Conservation (phyloP, 2,329 filamentous ascomycete genomes). For the Stachybotrys echinatus region DNA sequence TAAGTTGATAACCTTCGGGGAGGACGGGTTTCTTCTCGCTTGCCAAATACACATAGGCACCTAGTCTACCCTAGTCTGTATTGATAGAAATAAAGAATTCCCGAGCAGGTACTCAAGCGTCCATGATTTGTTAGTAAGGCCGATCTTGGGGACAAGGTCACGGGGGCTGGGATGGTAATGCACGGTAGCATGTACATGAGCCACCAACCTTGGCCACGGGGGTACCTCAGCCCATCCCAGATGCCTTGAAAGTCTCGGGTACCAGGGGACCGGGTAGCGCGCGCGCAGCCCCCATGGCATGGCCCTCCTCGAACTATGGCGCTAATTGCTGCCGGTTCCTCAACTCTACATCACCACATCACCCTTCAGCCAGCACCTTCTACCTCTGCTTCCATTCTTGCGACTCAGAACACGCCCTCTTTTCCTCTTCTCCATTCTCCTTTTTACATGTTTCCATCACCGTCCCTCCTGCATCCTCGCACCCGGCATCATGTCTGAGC, state of each 20-base stretch:
- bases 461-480: conserved; percentile 25
- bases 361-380: neutral
- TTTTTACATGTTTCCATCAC: conserved; percentile 44
- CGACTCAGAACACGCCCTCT: neutral
- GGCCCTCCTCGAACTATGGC: neutral
- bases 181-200: neutral
- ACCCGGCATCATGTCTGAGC: conserved; percentile 42
- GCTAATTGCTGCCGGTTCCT: neutral
- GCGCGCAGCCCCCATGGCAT: neutral
- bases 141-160: neutral
- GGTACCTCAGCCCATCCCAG: neutral
- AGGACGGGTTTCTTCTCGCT: too few relatives aligned
- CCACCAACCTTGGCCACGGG: neutral
- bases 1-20: neutral
- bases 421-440: conserved; percentile 12
- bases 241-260: neutral
- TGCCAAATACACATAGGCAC: too few relatives aligned
- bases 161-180: neutral
- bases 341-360: neutral
- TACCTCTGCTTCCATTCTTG: neutral
- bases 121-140: neutral
- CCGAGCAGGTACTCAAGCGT: neutral
- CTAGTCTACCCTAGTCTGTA: too few relatives aligned
- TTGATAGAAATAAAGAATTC: too few relatives aligned
- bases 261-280: neutral